Evolutionary conservation across 805 yeast genomes (phyloP), one percentile per base, ranked within the genome.

Genomic region (Sugiyamaella smithiae): DNA sequence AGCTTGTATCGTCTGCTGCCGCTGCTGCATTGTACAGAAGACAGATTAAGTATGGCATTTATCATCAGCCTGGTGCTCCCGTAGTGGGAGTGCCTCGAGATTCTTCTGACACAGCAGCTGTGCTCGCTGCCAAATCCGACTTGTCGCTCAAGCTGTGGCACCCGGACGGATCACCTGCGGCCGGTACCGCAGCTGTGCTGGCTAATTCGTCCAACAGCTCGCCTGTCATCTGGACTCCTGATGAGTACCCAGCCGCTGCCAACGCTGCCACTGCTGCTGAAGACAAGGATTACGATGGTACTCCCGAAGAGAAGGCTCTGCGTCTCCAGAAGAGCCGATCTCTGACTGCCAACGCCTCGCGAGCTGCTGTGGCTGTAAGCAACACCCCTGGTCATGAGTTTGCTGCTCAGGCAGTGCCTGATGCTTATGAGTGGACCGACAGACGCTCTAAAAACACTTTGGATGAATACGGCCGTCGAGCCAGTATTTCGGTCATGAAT

Each of bases 231-330:
- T 60, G 67, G 67, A 54, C 48, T 57, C 67, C 65, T 24, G 77
- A 76, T 43, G 84, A 85, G 9, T 75, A 78, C 20, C 71, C 73
- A 38, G 52, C 47, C 8, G 82, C 83, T 24, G 85, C 82, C 25
- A 66, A 77, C 22, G 84, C 84, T 12, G 78, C 84, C 0, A 73
- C 76, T 45, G 65, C 65, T 35, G 66, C 66, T 42, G 58, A 59
- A 47, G 60, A 59, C 54, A 75, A 20, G 65, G 41, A 51, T 25
- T 42, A 33, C 22, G 49, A 32, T 29, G 48, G 48, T 2, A 45
- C 48, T 9, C 48, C 48, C 11, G 45, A 46, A 37, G 47, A 45
- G 16, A 38, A 42, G 45, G 45, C 31, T 23, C 40, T 22, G 23
- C 35, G 32, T 12, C 45, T 26, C 22, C 49, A 49, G 16, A 19